These are phyloP conservation scores for Cochlearia excelsa DNA, from an alignment of 345 rosid genomes.

Conservation along the genomic window DNA sequence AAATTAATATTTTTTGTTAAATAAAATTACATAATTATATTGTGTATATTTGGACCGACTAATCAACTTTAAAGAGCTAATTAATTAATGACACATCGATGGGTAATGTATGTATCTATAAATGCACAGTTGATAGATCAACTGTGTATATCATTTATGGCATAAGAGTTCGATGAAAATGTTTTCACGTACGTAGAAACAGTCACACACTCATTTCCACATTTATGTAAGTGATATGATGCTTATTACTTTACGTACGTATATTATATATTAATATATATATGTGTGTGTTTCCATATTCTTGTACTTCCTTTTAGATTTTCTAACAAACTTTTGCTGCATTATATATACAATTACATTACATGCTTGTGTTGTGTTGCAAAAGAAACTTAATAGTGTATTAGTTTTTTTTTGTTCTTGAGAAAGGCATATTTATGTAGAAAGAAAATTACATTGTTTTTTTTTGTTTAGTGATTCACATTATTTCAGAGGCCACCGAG, in stretches of 20 bases:
- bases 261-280: neutral
- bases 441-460: too few relatives aligned
- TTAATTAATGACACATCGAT: slow-evolving; percentile 22
- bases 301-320: slow-evolving; percentile 4
- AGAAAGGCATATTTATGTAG: too few relatives aligned
- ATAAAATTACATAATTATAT: too few relatives aligned
- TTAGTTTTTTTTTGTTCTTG: too few relatives aligned
- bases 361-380: neutral
- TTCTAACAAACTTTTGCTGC: slow-evolving; percentile 5
- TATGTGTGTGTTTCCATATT: slow-evolving; percentile 23
- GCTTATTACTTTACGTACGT: slow-evolving; percentile 7
- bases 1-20: too few relatives aligned
- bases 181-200: neutral
- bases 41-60: slow-evolving; percentile 28
- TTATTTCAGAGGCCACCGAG: neutral
- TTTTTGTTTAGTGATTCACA: too few relatives aligned
- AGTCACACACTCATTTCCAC: slow-evolving; percentile 32
- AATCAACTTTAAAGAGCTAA: slow-evolving; percentile 24
- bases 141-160: slow-evolving; percentile 36
- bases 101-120: slow-evolving; percentile 24
- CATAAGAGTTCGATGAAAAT: slow-evolving; percentile 19
- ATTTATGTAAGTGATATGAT: slow-evolving; percentile 23
- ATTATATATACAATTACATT: neutral
- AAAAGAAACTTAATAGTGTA: slow-evolving; percentile 1
- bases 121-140: slow-evolving; percentile 32